These are phyloP conservation scores for Platanus orientalis DNA, from an alignment of 164 flowering plant genomes.

Conservation along the genomic window DNA sequence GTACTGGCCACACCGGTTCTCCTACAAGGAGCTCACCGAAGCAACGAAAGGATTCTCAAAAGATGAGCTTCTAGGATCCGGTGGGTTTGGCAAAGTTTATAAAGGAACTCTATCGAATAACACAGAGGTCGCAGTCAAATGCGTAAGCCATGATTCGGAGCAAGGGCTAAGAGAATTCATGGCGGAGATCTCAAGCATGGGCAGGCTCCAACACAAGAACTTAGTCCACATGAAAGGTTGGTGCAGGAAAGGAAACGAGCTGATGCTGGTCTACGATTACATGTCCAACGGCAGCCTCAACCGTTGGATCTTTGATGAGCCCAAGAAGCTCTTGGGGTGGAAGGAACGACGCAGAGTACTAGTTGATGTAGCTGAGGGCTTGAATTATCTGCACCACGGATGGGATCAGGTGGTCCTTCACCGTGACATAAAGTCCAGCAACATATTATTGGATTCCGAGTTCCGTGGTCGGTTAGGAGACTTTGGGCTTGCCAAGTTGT, in stretches of 20 bases:
- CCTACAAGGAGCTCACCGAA: too few species aligned
- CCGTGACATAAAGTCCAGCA: constrained; percentile 68
- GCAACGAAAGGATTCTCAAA: too few species aligned
- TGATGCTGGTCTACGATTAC: constrained; percentile 54
- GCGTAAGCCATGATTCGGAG: constrained; percentile 56
- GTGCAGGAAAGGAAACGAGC: constrained; percentile 38
- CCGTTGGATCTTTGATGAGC: constrained; percentile 49
- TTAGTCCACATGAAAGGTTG: constrained; percentile 53
- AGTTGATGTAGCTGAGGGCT: constrained; percentile 62
- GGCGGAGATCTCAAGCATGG: constrained; percentile 74
- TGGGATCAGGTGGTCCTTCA: constrained; percentile 87
- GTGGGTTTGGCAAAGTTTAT: constrained; percentile 57
- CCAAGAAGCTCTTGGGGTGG: constrained; percentile 40
- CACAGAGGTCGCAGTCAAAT: constrained; percentile 50
- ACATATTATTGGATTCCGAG: too few species aligned
- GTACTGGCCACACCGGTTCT: too few species aligned
- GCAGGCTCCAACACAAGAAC: constrained; percentile 49
- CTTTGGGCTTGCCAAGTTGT: too few species aligned
- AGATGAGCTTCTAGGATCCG: too few species aligned
- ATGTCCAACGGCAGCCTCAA: constrained; percentile 62
- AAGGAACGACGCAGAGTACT: constrained; percentile 37
- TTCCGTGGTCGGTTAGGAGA: too few species aligned
- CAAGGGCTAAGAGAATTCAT: constrained; percentile 70
- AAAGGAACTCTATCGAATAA: constrained; percentile 34
- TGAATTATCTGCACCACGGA: constrained; percentile 67